A percentile compares a stretch with the other conserved stretches of the same genome.
These are phyloP conservation scores for Aspergillus uvarum DNA, from an alignment of 2,329 filamentous ascomycete species.

Conservation along the genomic window DNA sequence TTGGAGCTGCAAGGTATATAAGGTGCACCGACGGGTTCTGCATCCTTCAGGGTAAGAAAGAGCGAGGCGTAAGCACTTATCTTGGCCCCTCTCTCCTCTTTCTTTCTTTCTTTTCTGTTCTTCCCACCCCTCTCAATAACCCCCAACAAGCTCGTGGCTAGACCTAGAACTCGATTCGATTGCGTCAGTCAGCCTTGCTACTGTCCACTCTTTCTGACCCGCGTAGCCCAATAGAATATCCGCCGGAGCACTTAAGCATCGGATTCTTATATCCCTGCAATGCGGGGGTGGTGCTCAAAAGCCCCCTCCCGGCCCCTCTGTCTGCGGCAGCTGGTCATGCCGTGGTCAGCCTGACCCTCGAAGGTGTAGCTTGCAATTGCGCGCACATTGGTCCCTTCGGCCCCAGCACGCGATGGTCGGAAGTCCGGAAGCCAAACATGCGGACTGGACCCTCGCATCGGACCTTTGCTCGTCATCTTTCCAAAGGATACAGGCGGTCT, in stretches of 20 bases:
- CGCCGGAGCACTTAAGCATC: neutral
- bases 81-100: neutral
- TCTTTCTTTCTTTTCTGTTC: neutral
- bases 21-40: neutral
- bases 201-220: neutral
- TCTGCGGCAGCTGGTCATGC: neutral
- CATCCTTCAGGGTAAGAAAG: neutral
- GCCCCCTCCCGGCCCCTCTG: no score
- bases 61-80: neutral
- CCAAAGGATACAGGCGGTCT: no score
- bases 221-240: neutral
- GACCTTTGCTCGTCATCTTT: no score
- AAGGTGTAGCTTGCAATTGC: neutral
- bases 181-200: neutral
- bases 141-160: neutral
- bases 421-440: no score
- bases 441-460: no score
- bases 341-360: neutral
- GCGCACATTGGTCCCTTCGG: no score
- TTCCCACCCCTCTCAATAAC: neutral
- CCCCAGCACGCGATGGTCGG: no score
- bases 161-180: neutral
- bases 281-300: neutral
- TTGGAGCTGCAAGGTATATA: neutral
- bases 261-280: neutral